These are phyloP conservation scores for Metschnikowia baotianmanensis DNA, from an alignment of 805 yeast genomes.

Conservation along the genomic window DNA sequence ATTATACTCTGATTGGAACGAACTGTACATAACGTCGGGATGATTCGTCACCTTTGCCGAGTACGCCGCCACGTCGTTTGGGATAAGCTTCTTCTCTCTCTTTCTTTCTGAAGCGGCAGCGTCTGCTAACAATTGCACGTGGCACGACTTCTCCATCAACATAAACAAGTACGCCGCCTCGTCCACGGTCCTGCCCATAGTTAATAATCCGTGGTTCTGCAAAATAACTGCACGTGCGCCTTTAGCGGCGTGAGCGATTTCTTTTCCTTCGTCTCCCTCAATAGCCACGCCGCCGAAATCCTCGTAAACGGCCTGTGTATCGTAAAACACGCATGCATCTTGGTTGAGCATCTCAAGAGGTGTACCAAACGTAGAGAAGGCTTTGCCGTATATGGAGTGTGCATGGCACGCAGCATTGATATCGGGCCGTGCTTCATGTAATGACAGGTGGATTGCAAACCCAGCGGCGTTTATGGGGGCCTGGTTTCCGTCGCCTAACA, in stretches of 20 bases:
- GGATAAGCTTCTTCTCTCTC: conserved; percentile 1
- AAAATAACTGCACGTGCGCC: conserved; percentile 10
- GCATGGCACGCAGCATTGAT: conserved; percentile 15
- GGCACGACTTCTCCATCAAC: conserved; percentile 13
- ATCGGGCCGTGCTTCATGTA: conserved; percentile 12
- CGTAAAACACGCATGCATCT: conserved; percentile 12
- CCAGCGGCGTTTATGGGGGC: conserved; percentile 15
- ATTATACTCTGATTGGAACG: conserved; percentile 13
- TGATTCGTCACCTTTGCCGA: conserved; percentile 8
- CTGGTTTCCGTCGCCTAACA: conserved; percentile 13
- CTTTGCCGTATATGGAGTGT: conserved; percentile 13
- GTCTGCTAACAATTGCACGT: conserved; percentile 13
- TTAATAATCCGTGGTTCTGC: conserved; percentile 15
- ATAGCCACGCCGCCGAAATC: conserved; percentile 15
- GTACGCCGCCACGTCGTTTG: conserved; percentile 12
- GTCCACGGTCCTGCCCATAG: conserved; percentile 16
- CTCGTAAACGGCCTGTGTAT: conserved; percentile 8
- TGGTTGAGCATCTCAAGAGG: conserved; percentile 14
- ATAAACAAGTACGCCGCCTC: conserved; percentile 14
- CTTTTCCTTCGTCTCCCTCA: conserved; percentile 12
- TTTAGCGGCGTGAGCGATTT: conserved; percentile 8
- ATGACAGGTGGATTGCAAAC: conserved; percentile 12
- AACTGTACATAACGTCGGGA: conserved; percentile 11
- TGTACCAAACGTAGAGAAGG: conserved; percentile 8
- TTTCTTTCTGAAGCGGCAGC: background rate